Evolutionary conservation across 352 stramenopile genomes (phyloP).

Genomic region (Plasmopara muralis): DNA sequence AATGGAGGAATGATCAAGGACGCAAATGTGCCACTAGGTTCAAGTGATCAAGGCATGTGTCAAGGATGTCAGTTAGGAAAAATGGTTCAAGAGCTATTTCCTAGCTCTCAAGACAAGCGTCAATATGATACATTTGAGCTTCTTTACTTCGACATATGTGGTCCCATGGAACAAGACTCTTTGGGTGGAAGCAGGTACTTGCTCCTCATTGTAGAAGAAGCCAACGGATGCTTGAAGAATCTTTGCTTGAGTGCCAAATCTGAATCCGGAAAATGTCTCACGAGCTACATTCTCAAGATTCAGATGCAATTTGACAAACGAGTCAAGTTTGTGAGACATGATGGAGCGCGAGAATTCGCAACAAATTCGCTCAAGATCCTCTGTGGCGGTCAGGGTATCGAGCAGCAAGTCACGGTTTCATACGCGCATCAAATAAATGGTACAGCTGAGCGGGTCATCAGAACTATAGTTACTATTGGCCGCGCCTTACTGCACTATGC

Average conservation of each 20-base stretch:
- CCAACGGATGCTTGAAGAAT: neutral
- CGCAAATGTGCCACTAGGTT: too few relatives aligned
- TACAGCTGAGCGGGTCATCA: constrained; percentile 10
- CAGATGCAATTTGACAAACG: neutral
- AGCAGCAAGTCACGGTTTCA: constrained; percentile 8
- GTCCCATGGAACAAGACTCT: too few relatives aligned
- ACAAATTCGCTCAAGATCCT: constrained; percentile 1
- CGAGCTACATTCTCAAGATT: neutral
- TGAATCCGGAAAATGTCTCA: neutral
- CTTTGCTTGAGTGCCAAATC: constrained; percentile 1
- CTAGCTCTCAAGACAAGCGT: too few relatives aligned
- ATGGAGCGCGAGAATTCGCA: neutral
- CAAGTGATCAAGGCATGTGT: too few relatives aligned
- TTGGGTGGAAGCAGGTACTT: neutral
- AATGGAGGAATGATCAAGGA: too few relatives aligned
- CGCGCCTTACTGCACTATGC: neutral
- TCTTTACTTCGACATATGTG: too few relatives aligned
- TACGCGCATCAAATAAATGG: constrained; percentile 14
- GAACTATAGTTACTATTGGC: constrained; percentile 11
- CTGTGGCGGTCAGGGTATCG: constrained; percentile 11
- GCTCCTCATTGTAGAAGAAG: neutral
- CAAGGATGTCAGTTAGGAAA: too few relatives aligned
- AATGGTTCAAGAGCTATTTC: too few relatives aligned
- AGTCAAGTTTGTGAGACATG: neutral
- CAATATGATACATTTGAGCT: too few relatives aligned